Base-by-base conservation (phyloP, 495 filamentous ascomycete genomes). In the Alectoria sarmentosa region DNA sequence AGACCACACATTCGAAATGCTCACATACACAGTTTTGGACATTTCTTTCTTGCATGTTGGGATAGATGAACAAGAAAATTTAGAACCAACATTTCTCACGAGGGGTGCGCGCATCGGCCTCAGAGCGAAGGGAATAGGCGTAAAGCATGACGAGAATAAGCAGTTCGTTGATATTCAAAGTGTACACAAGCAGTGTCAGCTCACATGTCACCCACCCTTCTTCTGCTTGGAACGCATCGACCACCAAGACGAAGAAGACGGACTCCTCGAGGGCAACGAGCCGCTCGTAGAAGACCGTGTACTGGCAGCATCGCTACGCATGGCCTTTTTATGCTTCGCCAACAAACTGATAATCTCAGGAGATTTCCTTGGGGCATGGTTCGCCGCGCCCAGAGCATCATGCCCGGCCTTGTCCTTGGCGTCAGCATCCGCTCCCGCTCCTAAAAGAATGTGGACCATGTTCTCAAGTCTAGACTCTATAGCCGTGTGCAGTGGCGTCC, bases 401-500 rank as follows among this genome's bases (percentile, higher is more conserved):
- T 55, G 23, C 0, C 64, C 66, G 3, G 44, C 58, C 5, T 49
- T 58, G 57, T 71, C 64, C 44, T 63, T 71, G 0, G 64, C 61
- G 11, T 52, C 56, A 1, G 44, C 49, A 52, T 71, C 69, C 13
- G 69, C 69, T 4, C 69, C 66, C 3, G 37, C 19, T 32, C 67
- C 66, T 0, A 71, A 64, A 15, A 71, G 58, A 7, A 69, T 48
- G 36, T 52, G 63, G 4, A 71, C 69, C 69, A 71, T 71, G 11
- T 41, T 30, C 19, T 62, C 66, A 11, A 57, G 44, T 19, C 69
- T 38, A 30, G 64, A 57, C 42, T 66, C 61, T 19, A 71, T 71
- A 21, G 69, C 69, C 5, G 67, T 65, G 59, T 71, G 69, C 26
- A 71, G 60, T 10, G 68, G 67, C 5, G 69, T 70, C 1, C 59